phyloP scores from a whole-genome alignment of 2,329 filamentous ascomycete genomes.

The Fusarium veterinarium region DNA sequence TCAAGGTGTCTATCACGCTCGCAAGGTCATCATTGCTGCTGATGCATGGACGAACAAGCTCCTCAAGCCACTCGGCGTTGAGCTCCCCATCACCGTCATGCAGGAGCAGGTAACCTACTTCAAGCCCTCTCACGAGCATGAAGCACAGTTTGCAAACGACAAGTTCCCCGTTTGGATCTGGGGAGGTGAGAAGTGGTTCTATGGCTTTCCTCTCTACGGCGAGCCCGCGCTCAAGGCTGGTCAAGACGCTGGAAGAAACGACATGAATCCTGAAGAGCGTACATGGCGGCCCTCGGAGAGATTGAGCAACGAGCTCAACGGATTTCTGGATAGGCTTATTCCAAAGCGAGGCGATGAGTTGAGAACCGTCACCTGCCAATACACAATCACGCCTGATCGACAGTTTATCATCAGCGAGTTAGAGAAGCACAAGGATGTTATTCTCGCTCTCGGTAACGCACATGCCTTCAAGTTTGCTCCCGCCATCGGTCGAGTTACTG shows the following conservation, averaged over 20 bases:
- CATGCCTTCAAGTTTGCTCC: background rate
- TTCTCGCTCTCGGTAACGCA: background rate
- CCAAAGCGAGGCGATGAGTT: constrained; percentile 3
- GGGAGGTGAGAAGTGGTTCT: no score
- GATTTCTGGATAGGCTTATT: background rate
- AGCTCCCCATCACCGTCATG: background rate
- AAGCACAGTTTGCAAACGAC: no score
- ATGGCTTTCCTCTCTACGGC: background rate
- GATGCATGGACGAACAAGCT: background rate
- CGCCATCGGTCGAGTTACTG: background rate
- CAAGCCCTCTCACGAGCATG: no score
- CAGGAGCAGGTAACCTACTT: background rate
- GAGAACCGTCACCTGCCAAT: constrained; percentile 37
- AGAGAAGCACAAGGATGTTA: background rate
- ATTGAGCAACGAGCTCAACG: background rate
- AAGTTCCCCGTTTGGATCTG: no score
- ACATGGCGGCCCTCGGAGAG: background rate
- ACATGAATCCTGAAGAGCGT: constrained; percentile 1
- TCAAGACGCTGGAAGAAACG: background rate
- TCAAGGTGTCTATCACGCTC: no score
- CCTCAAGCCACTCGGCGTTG: background rate
- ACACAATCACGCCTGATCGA: constrained; percentile 37
- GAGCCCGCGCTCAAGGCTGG: constrained; percentile 8
- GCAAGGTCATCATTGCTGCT: background rate
- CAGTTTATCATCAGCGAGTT: background rate